Evolutionary conservation across 2,329 filamentous ascomycete genomes (phyloP), one percentile per base, ranked within the genome.

Genomic region (Didymella arachidicola): DNA sequence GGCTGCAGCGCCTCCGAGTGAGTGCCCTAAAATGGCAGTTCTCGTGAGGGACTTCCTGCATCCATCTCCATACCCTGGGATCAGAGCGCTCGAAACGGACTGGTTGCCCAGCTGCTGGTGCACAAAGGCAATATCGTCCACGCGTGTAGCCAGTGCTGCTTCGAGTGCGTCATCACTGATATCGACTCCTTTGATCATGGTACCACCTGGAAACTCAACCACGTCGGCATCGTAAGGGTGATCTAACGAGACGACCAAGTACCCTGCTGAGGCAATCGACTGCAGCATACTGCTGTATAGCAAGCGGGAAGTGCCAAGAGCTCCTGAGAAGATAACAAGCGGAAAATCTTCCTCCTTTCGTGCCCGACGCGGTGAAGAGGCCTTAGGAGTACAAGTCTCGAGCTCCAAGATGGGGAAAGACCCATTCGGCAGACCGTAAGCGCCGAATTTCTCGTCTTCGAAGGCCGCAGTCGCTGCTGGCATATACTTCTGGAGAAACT

Each of bases 201-300:
- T 72, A 3, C 69, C 81, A 53, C 83, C 71, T 0, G 81, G 79
- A n/a, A 82, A 84, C 59, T 83, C 79, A n/a, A 86, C 79, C 10
- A 82, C 67, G 1, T 72, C 62, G 0, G 79, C 74, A 38, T 85
- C 83, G 55, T 81, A 83, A 0, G 82, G 77, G 30, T 84, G 82
- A 47, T 85, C 83, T 14, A 85, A 70, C 0, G 81, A 77, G 16
- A 84, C 67, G 3, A 85, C 80, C 0, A 79, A 63, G 50, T 79
- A 83, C 0, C 83, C 83, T 7, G 77, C 70, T 34, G 79, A 80
- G 0, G 83, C 81, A 2, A 85, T 68, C 0, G 79, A 78, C 14
- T 79, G 77, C 3, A 80, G 77, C 65, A 80, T 75, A 3, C 72
- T 75, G 7, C 71, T 77, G 63, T 84, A 81, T 0, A 81, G 42